Evolutionary conservation across 768 basidiomycete species (phyloP).

Genomic region (Amylocystis lapponica): DNA sequence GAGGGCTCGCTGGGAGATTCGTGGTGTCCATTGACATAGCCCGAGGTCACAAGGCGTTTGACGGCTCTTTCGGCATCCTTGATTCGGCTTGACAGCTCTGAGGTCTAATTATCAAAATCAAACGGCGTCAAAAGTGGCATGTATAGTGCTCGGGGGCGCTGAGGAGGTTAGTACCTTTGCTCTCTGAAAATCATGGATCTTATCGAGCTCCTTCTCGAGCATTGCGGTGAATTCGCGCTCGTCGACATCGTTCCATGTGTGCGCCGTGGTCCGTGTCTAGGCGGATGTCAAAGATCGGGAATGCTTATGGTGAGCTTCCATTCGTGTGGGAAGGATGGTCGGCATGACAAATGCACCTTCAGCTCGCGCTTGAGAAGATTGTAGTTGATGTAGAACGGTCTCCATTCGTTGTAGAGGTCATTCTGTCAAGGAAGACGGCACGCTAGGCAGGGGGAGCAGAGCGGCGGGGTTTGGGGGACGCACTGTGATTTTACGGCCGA

Average conservation of each 20-base stretch:
- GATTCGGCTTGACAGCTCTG: slow-evolving; percentile 78
- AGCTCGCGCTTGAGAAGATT: slow-evolving; percentile 85
- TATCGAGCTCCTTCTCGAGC: slow-evolving; percentile 85
- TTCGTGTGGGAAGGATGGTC: background rate
- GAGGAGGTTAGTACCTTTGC: slow-evolving; percentile 50
- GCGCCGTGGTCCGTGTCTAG: slow-evolving; percentile 46
- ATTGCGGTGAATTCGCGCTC: slow-evolving; percentile 76
- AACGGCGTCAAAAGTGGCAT: background rate
- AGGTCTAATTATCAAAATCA: slow-evolving; percentile 42
- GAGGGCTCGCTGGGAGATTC: slow-evolving; percentile 9
- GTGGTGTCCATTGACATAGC: slow-evolving; percentile 25
- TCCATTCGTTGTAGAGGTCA: slow-evolving; percentile 87
- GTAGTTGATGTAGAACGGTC: slow-evolving; percentile 87
- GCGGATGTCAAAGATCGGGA: slow-evolving; percentile 2
- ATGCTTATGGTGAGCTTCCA: background rate
- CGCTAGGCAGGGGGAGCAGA: slow-evolving; percentile 4
- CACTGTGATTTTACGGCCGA: slow-evolving; percentile 72
- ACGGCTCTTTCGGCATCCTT: slow-evolving; percentile 79
- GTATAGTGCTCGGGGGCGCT: background rate
- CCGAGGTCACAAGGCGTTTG: slow-evolving; percentile 64
- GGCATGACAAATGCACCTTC: slow-evolving; percentile 45
- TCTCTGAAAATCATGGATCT: slow-evolving; percentile 92
- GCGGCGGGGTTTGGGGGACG: slow-evolving; percentile 16
- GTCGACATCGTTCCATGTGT: slow-evolving; percentile 69
- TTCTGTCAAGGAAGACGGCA: slow-evolving; percentile 39